Evolutionary conservation across 2,329 filamentous ascomycete genomes (phyloP), one percentile per base, ranked within the genome.

Genomic region (Alternaria sp.): DNA sequence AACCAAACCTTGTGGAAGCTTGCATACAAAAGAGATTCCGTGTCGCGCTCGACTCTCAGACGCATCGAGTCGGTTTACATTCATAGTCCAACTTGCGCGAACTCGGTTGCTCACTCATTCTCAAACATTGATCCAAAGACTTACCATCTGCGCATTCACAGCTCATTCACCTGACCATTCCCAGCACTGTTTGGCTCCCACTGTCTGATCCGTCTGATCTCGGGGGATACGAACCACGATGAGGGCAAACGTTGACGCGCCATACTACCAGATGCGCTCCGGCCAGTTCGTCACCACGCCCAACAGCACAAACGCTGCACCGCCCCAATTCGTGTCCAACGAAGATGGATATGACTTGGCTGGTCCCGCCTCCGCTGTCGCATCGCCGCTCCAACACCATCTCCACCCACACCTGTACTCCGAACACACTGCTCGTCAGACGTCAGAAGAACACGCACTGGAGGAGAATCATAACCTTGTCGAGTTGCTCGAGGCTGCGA

Each of bases 401-500:
- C 61, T 61, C 31, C 56, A 56, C n/a, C 45, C 65, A 26, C 52
- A 66, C 45, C 49, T 64, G 23, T 69, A 66, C 50, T 28, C 54
- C 50, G 64, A 70, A 45, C 59, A 54, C 37, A 39, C 58, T 48
- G 34, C 52, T 45, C 60, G 54, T 41, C 71, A 68, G 39, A 36
- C 44, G 3, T 54, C 53, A 26, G 39, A 51, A 24, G 66, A 72
- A 24, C 56, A 60, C 34, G 65, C 63, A 6, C 50, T 67, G 13
- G 74, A 74, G 51, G 70, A 72, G 26, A 74, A 69, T 29, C 72
- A 71, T 33, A 70, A 74, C 39, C 67, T 78, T 33, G 74, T 66
- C 2, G 74, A 77, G 52, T 58, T 78, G 50, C 61, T 78, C 4
- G 74, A 77, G 51, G 76, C 76, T 62, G 76, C 74, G 7, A 75